Conservation (phyloP, 306 rosid species). For the Prunus padus region DNA sequence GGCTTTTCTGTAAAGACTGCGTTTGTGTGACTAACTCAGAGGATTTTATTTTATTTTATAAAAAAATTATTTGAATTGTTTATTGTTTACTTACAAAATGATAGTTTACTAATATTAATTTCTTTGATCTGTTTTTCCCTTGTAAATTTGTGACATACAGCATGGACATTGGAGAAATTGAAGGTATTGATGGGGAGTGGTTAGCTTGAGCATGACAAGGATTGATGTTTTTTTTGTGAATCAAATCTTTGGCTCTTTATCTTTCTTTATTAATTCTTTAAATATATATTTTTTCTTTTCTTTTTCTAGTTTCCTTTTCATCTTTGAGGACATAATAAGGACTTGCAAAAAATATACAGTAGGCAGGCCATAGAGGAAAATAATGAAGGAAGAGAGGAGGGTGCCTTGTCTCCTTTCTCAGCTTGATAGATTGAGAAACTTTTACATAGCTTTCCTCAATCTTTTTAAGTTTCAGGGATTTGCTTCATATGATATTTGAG, state of each 20-base stretch:
- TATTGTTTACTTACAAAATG: neutral
- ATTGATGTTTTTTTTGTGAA: slow-evolving; percentile 32
- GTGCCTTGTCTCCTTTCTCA: slow-evolving; percentile 9
- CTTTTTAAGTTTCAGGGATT: neutral
- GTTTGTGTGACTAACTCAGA: slow-evolving; percentile 19
- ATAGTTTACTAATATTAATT: neutral
- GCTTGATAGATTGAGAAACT: slow-evolving; percentile 19
- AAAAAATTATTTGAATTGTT: neutral
- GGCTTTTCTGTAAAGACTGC: slow-evolving; percentile 16
- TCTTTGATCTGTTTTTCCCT: slow-evolving; percentile 4
- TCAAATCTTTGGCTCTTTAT: slow-evolving; percentile 46
- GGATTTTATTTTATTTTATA: neutral
- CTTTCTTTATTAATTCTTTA: slow-evolving; percentile 18
- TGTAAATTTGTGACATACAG: slow-evolving; percentile 39
- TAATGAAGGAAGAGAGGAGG: slow-evolving; percentile 18
- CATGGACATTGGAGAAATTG: slow-evolving; percentile 86
- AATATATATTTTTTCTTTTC: slow-evolving; percentile 21
- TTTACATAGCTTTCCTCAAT: neutral
- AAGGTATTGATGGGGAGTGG: slow-evolving; percentile 82
- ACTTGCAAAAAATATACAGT: slow-evolving; percentile 39
- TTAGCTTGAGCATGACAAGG: slow-evolving; percentile 62
- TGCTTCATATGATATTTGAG: neutral
- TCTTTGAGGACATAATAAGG: slow-evolving; percentile 34
- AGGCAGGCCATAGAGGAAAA: slow-evolving; percentile 34
- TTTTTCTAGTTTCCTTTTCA: slow-evolving; percentile 22